These are phyloP conservation scores for Globisporangium solare DNA, from an alignment of 352 stramenopile species.

Conservation along the genomic window DNA sequence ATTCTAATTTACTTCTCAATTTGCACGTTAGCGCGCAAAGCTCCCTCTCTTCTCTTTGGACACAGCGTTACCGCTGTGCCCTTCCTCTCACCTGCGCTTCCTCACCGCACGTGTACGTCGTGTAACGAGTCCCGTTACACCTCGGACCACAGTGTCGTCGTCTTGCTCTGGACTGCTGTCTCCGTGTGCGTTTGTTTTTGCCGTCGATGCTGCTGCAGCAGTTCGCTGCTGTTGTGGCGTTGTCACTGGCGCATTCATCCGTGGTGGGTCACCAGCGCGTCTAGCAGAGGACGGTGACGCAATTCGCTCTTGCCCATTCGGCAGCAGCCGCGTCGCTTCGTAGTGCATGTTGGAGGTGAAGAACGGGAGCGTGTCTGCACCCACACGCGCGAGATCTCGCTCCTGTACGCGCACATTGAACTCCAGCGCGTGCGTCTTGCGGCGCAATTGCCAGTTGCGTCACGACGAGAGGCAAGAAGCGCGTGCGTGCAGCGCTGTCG, in stretches of 20 bases:
- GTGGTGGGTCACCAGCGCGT: not conserved
- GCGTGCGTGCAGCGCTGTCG: conserved; percentile 33
- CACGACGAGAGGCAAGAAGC: conserved; percentile 38
- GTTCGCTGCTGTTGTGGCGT: conserved; percentile 1
- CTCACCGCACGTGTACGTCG: too few relatives aligned
- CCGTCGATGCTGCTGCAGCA: not conserved
- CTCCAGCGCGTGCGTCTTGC: conserved; percentile 37
- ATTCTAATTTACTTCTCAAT: too few relatives aligned
- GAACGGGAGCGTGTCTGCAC: conserved; percentile 23
- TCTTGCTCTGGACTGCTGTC: not conserved
- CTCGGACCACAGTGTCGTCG: conserved; percentile 9
- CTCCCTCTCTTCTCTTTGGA: too few relatives aligned
- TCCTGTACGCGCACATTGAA: conserved; percentile 38
- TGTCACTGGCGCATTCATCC: conserved; percentile 13
- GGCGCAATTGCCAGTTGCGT: conserved; percentile 16
- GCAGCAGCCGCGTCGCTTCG: conserved; percentile 20
- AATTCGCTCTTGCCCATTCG: not conserved
- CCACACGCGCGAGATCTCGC: conserved; percentile 31
- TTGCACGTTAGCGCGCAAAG: too few relatives aligned
- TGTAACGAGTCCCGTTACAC: too few relatives aligned
- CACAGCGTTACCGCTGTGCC: too few relatives aligned
- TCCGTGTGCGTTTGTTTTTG: conserved; percentile 2
- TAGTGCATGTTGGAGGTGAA: conserved; percentile 56
- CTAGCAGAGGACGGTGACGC: too few relatives aligned
- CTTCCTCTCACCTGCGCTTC: too few relatives aligned